Base-by-base conservation (phyloP, 371 early-diverging fungal species). In the Homolaphlyctis polyrhiza region DNA sequence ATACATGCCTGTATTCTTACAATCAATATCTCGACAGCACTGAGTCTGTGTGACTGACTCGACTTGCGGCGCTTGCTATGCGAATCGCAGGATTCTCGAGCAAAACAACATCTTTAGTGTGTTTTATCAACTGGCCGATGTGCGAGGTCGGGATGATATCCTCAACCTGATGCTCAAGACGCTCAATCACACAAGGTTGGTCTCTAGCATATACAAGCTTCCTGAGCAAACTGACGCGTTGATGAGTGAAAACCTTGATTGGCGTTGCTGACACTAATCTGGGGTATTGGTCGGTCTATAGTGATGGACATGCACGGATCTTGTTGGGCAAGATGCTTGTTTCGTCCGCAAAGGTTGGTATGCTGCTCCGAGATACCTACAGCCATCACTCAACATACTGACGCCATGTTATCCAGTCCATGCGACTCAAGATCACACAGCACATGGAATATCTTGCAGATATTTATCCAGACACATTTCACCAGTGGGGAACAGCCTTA, bases 221-320 rank as follows among this genome's bases (percentile, higher is more conserved):
- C 51, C 4, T 51, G 34, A n/a, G n/a, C n/a, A n/a, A n/a, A n/a
- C n/a, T n/a, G n/a, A n/a, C n/a, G 35, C 25, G 35, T 30, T 48
- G 58, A 0, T 66, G 18, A 61, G 21, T 51, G 25, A 8, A n/a
- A 6, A n/a, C 8, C 32, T 28, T n/a, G 25, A 14, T 51, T 14
- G 52, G 14, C 32, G 11, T 30, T 52, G 11, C 4, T 54, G n/a
- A 32, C 61, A 16, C 32, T 55, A 13, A 50, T 50, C 34, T 23
- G 43, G 8, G 2, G 50, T 34, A 25, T 6, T 39, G 18, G 21
- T 59, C 51, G 28, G 8, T 43, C 32, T 1, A 1, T 50, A 85
- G 86, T 29, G 91, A 94, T 64, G 91, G 91, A 0, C 94, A 94
- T 71, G 86, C 91, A 0, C 83, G 92, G 0, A 84, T 91, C 14